These are phyloP conservation scores for Phyllosticta citribraziliensis DNA, from an alignment of 2,329 filamentous ascomycete species.

Conservation along the genomic window DNA sequence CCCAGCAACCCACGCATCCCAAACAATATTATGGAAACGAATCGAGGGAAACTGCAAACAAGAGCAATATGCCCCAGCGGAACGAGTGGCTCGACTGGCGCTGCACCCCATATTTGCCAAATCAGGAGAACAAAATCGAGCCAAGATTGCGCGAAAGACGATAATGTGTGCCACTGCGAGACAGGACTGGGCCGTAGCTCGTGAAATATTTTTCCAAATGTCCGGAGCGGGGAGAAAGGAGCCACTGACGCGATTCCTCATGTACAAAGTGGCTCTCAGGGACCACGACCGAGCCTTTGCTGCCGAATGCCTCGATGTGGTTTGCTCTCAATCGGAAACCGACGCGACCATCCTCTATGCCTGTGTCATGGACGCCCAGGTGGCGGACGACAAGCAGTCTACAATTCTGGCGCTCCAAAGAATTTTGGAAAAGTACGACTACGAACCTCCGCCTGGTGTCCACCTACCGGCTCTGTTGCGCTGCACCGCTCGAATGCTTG, in stretches of 20 bases:
- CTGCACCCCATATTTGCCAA: slow-evolving; percentile 57
- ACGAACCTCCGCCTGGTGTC: slow-evolving; percentile 37
- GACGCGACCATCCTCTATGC: slow-evolving; percentile 63
- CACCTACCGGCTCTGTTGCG: slow-evolving; percentile 56
- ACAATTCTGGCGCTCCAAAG: slow-evolving; percentile 50
- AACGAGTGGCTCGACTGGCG: slow-evolving; percentile 63
- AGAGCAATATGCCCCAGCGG: slow-evolving; percentile 44
- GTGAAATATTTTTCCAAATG: slow-evolving; percentile 50
- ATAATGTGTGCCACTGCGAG: slow-evolving; percentile 58
- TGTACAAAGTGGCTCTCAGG: slow-evolving; percentile 63
- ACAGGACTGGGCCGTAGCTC: slow-evolving; percentile 46
- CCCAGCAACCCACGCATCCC: slow-evolving; percentile 55
- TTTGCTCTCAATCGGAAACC: slow-evolving; percentile 45
- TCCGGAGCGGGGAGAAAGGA: slow-evolving; percentile 48
- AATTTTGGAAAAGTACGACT: slow-evolving; percentile 48
- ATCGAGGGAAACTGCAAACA: slow-evolving; percentile 51
- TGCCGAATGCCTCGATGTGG: slow-evolving; percentile 50
- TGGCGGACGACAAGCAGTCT: slow-evolving; percentile 50
- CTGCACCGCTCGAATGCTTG: slow-evolving; percentile 46
- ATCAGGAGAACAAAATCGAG: slow-evolving; percentile 54
- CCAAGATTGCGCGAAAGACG: slow-evolving; percentile 61
- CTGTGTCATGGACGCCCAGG: slow-evolving; percentile 68
- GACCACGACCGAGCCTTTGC: slow-evolving; percentile 49
- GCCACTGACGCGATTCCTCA: slow-evolving; percentile 59
- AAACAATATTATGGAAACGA: slow-evolving; percentile 71